Evolutionary conservation across 1,139 yeast genomes (phyloP).

Genomic region (Trichomonascaceae sp.): DNA sequence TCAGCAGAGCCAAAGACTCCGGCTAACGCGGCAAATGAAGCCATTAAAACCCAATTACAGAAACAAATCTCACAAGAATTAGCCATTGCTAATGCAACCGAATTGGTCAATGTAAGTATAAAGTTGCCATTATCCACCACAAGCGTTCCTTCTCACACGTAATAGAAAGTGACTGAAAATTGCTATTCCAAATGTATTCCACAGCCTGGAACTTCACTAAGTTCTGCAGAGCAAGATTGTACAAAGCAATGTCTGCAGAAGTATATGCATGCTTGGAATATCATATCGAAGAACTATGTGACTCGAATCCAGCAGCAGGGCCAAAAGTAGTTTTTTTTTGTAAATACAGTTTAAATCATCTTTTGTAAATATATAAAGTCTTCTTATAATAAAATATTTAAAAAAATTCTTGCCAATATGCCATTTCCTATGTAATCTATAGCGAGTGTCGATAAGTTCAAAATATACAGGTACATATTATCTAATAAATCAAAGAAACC

Average conservation of each 20-base stretch:
- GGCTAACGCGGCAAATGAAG: conserved; percentile 27
- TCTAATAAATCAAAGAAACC: neutral
- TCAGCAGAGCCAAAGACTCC: conserved; percentile 20
- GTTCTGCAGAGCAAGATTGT: conserved; percentile 47
- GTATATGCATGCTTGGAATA: conserved; percentile 89
- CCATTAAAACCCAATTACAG: conserved; percentile 57
- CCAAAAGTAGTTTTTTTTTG: conserved; percentile 7
- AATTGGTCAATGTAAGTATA: conserved; percentile 58
- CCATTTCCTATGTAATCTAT: neutral
- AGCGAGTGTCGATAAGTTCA: neutral
- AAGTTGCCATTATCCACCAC: no score
- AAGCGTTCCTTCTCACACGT: neutral
- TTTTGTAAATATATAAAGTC: neutral
- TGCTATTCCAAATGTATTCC: conserved; percentile 75
- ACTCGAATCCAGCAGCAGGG: conserved; percentile 51
- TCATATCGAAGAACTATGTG: conserved; percentile 69
- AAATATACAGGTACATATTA: neutral
- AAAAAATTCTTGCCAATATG: neutral
- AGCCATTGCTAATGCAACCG: conserved; percentile 85
- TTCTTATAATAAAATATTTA: no score
- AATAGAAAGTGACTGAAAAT: conserved; percentile 67
- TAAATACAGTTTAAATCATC: neutral
- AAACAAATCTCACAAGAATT: conserved; percentile 72
- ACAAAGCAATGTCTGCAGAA: conserved; percentile 74
- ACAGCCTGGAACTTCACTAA: conserved; percentile 46